Evolutionary conservation across 164 flowering plant genomes (phyloP), one percentile per base, ranked within the genome.

Genomic region (Vitis rupestris): DNA sequence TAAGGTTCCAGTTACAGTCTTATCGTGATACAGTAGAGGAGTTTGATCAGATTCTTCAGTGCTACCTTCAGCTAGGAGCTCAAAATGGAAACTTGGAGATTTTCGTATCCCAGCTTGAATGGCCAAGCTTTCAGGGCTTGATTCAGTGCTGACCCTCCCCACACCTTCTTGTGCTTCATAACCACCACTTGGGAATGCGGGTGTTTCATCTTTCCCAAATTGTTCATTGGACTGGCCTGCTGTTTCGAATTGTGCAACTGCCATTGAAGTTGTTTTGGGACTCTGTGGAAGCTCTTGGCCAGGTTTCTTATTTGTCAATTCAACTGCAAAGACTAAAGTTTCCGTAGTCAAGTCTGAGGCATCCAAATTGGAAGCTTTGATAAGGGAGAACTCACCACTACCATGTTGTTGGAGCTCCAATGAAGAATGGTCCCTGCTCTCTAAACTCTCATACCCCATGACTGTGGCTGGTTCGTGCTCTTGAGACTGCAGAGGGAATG

Each of bases 31-130:
- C 4, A 79, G 76, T 58, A 81, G 29, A 55, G 87, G 86, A 53
- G 79, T 82, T 72, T 72, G 73, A 66, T 82, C 85, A 17, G 81
- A 81, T 14, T 84, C 85, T 63, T 75, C 82, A 4, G 60, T 70
- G 66, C 67, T 75, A 53, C 60, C 67, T 49, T 80, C 77, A 6
- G 65, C 31, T 66, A 59, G 68, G 63, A 83, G 74, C 50, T 83
- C 81, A 52, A 85, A 66, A 65, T 72, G 61, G 63, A 82, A 85
- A 77, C 82, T 82, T 23, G 87, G 80, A 67, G 77, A 74, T 68
- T 79, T 81, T 64, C 69, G 66, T n/a, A 67, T 74, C 67, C 78
- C 73, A 37, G 63, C 30, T 54, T 64, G 76, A 50, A 47, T 67
- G 65, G 68, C 74, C 29, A 23, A 23, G 59, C 65, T 55, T 16